phyloP scores from a whole-genome alignment of 495 filamentous ascomycete species.

The Rhizodiscina lignyota region DNA sequence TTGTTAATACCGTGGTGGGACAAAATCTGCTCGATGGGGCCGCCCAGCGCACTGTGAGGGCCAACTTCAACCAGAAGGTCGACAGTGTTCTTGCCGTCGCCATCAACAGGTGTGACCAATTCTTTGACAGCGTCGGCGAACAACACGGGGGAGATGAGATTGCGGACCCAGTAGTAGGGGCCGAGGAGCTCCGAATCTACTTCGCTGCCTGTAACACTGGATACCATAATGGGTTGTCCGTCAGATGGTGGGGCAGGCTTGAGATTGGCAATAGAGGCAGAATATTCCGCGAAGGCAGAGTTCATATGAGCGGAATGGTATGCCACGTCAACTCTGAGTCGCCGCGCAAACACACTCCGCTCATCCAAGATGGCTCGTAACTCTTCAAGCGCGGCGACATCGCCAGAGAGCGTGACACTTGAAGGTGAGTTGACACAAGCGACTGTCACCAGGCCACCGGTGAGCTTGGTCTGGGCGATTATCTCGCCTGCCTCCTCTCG shows the following conservation, averaged over 20 bases:
- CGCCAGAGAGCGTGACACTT: conserved; percentile 43
- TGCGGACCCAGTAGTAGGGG: too few species aligned
- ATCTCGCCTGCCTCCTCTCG: conserved; percentile 3
- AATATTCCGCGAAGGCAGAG: too few species aligned
- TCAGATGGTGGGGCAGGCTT: too few species aligned
- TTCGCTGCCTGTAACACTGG: too few species aligned
- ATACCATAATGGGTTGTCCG: too few species aligned
- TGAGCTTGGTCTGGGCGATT: conserved; percentile 2
- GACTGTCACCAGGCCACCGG: not conserved
- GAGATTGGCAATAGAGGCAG: too few species aligned
- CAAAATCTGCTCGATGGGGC: conserved; percentile 4
- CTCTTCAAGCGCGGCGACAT: conserved; percentile 30
- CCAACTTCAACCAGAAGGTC: conserved; percentile 7
- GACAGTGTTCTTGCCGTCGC: conserved; percentile 1
- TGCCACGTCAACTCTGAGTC: conserved; percentile 37
- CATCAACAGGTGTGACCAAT: too few species aligned
- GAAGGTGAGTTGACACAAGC: conserved; percentile 35
- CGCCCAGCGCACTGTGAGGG: conserved; percentile 3
- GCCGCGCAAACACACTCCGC: conserved; percentile 32
- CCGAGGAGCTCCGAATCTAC: too few species aligned
- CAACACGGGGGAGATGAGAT: too few species aligned
- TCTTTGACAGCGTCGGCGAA: too few species aligned
- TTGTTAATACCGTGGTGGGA: too few species aligned
- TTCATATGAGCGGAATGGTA: conserved; percentile 52
- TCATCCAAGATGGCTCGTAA: conserved; percentile 27